Percentiles rank a stretch among this genome's conserved stretches.
Conservation (phyloP, 441 rosid species). For the Erodium trifolium region DNA sequence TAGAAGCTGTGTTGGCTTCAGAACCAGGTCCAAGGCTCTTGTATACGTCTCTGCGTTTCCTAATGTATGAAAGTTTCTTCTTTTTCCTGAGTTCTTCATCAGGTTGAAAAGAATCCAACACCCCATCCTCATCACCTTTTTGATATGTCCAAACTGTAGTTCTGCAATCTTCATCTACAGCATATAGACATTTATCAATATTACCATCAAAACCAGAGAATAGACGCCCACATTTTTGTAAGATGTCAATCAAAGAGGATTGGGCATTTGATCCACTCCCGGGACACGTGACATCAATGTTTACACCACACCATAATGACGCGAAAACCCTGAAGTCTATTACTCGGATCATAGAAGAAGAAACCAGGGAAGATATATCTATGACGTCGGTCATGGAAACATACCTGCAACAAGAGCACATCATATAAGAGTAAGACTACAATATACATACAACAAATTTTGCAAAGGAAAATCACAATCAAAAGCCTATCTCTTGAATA, state of each 20-base stretch:
- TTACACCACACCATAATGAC: constrained; percentile 53
- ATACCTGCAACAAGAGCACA: constrained; percentile 38
- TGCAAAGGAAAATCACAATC: background rate
- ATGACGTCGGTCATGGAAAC: constrained; percentile 70
- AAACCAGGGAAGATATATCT: constrained; percentile 56
- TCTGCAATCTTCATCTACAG: constrained; percentile 75
- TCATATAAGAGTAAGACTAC: background rate
- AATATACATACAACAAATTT: background rate
- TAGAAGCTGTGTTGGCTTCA: constrained; percentile 47
- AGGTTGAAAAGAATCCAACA: constrained; percentile 64
- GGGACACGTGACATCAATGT: constrained; percentile 41
- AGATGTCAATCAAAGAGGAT: constrained; percentile 32
- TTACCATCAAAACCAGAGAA: constrained; percentile 59
- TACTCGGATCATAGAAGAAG: constrained; percentile 46
- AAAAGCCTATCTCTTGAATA: background rate
- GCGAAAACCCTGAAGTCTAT: constrained; percentile 78
- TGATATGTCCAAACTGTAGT: constrained; percentile 72
- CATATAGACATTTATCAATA: constrained; percentile 49
- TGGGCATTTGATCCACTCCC: constrained; percentile 23
- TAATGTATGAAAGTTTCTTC: constrained; percentile 51
- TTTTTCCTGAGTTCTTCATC: constrained; percentile 73
- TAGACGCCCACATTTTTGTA: constrained; percentile 56
- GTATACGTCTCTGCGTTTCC: constrained; percentile 56
- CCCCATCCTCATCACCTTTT: constrained; percentile 43
- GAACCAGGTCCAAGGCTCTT: constrained; percentile 62